phyloP scores from a whole-genome alignment of 139 green algal genomes.

The Auxenochlorella pyrenoidosa region DNA sequence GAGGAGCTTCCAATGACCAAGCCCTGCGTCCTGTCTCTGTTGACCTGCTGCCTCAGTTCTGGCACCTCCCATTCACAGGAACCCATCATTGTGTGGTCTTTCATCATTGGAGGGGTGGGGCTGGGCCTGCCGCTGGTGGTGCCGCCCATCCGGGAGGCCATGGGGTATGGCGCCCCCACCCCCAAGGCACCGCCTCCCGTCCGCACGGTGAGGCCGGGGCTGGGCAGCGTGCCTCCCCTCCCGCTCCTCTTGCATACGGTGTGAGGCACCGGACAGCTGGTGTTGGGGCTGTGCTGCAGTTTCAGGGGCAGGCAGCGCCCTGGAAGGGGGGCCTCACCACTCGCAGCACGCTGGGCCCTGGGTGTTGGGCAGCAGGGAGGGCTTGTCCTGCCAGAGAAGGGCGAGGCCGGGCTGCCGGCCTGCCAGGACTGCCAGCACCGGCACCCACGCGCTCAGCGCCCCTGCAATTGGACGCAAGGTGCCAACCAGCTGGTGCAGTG shows the following conservation, averaged over 20 bases:
- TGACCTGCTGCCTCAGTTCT: background rate
- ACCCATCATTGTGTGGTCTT: slow-evolving; percentile 64
- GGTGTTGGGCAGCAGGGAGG: too few relatives aligned
- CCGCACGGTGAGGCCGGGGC: background rate
- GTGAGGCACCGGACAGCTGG: background rate
- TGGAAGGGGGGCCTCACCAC: too few relatives aligned
- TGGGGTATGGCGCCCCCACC: slow-evolving; percentile 37
- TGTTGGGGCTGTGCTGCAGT: background rate
- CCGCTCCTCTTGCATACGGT: background rate
- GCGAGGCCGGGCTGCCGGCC: too few relatives aligned
- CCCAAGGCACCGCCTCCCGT: slow-evolving; percentile 39
- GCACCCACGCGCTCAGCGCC: too few relatives aligned
- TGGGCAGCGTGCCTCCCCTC: background rate
- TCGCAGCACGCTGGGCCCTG: too few relatives aligned
- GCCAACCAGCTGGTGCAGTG: too few relatives aligned
- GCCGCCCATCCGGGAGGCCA: slow-evolving; percentile 53
- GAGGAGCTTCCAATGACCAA: too few relatives aligned
- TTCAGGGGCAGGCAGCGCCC: too few relatives aligned
- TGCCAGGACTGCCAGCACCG: background rate
- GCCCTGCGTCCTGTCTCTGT: too few relatives aligned
- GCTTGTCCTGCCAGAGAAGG: background rate
- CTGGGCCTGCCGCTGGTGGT: slow-evolving; percentile 57
- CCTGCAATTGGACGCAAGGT: too few relatives aligned
- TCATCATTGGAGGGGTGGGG: slow-evolving; percentile 59
- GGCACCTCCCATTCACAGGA: slow-evolving; percentile 42